phyloP scores from a whole-genome alignment of 805 yeast species.

The Barnettozyma pratensis region DNA sequence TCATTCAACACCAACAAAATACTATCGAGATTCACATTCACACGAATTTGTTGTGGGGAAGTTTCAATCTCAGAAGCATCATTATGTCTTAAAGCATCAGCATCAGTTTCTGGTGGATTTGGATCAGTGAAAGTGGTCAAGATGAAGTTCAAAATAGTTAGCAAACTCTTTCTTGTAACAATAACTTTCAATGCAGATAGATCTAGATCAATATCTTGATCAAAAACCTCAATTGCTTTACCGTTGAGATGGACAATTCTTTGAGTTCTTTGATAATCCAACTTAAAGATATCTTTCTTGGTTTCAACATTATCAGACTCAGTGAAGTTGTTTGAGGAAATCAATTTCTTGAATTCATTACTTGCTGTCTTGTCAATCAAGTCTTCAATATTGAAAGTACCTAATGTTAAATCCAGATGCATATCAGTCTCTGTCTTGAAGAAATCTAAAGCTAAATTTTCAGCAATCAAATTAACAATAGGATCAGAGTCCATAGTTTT shows the following conservation, averaged over 20 bases:
- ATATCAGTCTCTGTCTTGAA: conserved; percentile 55
- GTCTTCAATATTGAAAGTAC: conserved; percentile 69
- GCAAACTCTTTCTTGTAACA: conserved; percentile 68
- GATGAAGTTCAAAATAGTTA: conserved; percentile 75
- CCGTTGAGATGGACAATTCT: conserved; percentile 52
- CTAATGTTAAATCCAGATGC: conserved; percentile 59
- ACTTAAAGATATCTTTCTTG: conserved; percentile 48
- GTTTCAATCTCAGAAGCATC: conserved; percentile 48
- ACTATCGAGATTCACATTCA: conserved; percentile 65
- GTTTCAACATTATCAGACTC: conserved; percentile 32
- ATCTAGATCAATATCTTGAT: conserved; percentile 66
- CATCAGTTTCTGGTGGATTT: conserved; percentile 58
- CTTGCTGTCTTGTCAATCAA: conserved; percentile 59
- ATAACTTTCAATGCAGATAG: conserved; percentile 77
- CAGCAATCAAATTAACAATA: conserved; percentile 69
- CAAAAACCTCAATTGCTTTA: conserved; percentile 60
- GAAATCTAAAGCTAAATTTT: conserved; percentile 54
- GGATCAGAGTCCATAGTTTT: conserved; percentile 56
- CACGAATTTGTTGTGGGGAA: conserved; percentile 71
- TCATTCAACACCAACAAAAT: conserved; percentile 74
- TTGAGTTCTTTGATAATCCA: conserved; percentile 54
- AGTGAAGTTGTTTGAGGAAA: conserved; percentile 54
- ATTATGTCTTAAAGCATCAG: conserved; percentile 67
- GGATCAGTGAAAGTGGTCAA: conserved; percentile 88
- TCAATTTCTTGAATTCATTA: conserved; percentile 58